Conservation (phyloP, 805 yeast species). For the Naumovozyma baii region DNA sequence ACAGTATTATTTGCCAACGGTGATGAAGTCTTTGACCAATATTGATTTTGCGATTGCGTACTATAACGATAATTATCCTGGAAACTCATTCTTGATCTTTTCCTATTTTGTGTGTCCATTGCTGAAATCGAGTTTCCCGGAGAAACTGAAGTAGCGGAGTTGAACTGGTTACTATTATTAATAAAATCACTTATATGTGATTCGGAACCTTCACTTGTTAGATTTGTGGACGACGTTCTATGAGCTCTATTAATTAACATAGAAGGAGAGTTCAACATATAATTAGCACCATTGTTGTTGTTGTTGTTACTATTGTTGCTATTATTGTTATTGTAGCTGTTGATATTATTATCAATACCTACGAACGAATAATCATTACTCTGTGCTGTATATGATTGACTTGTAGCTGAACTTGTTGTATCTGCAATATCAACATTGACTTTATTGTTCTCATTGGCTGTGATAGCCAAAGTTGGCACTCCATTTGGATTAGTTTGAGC, state of each 20-base stretch:
- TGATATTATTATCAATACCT: background rate
- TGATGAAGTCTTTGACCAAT: background rate
- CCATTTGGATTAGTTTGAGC: background rate
- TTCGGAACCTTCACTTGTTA: constrained; percentile 52
- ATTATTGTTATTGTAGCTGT: constrained; percentile 5
- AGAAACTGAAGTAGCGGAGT: background rate
- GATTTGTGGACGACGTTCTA: constrained; percentile 43
- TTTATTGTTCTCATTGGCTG: background rate
- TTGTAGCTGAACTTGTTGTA: background rate
- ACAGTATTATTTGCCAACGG: background rate
- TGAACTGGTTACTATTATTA: constrained; percentile 1
- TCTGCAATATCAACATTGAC: background rate
- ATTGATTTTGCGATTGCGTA: background rate
- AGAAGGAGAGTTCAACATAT: background rate
- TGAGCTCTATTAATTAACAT: background rate
- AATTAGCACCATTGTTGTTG: constrained; percentile 1
- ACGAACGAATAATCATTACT: background rate
- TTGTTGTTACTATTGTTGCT: constrained; percentile 7
- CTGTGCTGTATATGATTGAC: background rate
- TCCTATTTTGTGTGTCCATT: constrained; percentile 5
- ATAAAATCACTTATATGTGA: constrained; percentile 21
- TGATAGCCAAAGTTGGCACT: constrained; percentile 5
- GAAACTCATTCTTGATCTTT: constrained; percentile 9
- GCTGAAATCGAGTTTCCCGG: constrained; percentile 4
- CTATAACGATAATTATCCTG: background rate